A percentile compares a stretch with the other conserved stretches of the same genome.
Conservation (phyloP, 768 basidiomycete genomes). For the Panellus pusillus region DNA sequence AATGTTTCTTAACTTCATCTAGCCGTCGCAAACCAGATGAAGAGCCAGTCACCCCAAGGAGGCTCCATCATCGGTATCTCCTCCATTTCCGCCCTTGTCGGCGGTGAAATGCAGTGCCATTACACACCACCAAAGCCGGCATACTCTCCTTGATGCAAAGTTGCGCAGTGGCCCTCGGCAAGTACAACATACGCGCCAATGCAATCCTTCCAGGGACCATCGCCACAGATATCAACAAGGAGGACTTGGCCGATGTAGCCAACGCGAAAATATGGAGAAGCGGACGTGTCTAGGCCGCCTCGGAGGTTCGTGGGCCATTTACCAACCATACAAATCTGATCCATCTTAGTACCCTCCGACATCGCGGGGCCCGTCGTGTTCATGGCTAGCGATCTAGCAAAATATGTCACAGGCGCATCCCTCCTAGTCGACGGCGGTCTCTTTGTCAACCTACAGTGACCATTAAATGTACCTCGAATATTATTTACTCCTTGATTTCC, state of each 20-base stretch:
- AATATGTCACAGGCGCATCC: conserved; percentile 67
- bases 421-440: conserved; percentile 72
- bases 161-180: conserved; percentile 75
- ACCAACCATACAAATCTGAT: background rate
- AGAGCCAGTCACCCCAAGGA: conserved; percentile 62
- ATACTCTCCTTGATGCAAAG: conserved; percentile 79
- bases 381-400: conserved; percentile 68
- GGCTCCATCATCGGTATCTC: conserved; percentile 76
- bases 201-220: conserved; percentile 77
- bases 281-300: conserved; percentile 68
- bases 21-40: conserved; percentile 79
- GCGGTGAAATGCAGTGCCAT: conserved; percentile 73
- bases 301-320: conserved; percentile 43
- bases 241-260: conserved; percentile 58
- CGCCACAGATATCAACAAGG: conserved; percentile 75
- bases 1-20: conserved; percentile 10
- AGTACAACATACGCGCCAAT: conserved; percentile 72
- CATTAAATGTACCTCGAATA: conserved; percentile 1
- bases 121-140: conserved; percentile 80
- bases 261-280: conserved; percentile 62
- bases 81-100: conserved; percentile 78
- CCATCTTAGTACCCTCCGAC: conserved; percentile 55
- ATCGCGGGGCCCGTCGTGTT: conserved; percentile 76
- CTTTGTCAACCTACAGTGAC: conserved; percentile 71
- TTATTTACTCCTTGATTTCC: conserved; percentile 15